Conservation (phyloP, 2,329 filamentous ascomycete genomes). For the Didymella pinodella region DNA sequence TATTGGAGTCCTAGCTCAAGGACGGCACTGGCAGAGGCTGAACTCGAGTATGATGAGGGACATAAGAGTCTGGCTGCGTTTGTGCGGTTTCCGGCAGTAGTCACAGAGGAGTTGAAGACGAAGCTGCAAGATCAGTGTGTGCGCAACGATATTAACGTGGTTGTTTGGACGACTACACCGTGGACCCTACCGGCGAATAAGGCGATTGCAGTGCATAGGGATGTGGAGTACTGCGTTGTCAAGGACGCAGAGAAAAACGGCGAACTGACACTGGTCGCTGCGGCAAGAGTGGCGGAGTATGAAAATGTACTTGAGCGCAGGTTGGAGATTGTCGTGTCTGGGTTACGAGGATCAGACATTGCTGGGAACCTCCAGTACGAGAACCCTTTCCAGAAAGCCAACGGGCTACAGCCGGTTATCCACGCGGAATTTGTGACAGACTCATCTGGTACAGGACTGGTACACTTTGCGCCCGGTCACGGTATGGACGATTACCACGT, state of each 20-base stretch:
- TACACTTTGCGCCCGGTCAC: constrained; percentile 92
- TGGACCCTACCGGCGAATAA: constrained; percentile 96
- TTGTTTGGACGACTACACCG: constrained; percentile 98
- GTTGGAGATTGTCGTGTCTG: constrained; percentile 61
- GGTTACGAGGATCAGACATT: constrained; percentile 71
- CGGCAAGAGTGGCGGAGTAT: constrained; percentile 69
- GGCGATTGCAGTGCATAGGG: constrained; percentile 81
- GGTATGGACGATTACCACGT: constrained; percentile 95
- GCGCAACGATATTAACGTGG: constrained; percentile 65
- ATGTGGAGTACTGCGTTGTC: constrained; percentile 77
- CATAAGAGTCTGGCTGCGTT: constrained; percentile 78
- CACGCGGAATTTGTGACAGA: constrained; percentile 89
- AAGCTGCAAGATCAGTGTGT: constrained; percentile 19
- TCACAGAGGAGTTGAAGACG: constrained; percentile 54
- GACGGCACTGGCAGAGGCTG: constrained; percentile 83
- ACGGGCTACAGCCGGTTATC: constrained; percentile 73
- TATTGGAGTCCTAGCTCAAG: constrained; percentile 85
- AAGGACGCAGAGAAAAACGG: constrained; percentile 50
- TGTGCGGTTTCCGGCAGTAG: constrained; percentile 75
- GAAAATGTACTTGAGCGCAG: constrained; percentile 42
- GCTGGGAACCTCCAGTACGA: constrained; percentile 69
- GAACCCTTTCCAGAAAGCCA: constrained; percentile 71
- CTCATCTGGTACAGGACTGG: constrained; percentile 91
- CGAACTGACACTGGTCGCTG: constrained; percentile 73
- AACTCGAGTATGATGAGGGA: constrained; percentile 82